Evolutionary conservation across 768 basidiomycete genomes (phyloP), one percentile per base, ranked within the genome.

Genomic region (Suillus hirtellus): DNA sequence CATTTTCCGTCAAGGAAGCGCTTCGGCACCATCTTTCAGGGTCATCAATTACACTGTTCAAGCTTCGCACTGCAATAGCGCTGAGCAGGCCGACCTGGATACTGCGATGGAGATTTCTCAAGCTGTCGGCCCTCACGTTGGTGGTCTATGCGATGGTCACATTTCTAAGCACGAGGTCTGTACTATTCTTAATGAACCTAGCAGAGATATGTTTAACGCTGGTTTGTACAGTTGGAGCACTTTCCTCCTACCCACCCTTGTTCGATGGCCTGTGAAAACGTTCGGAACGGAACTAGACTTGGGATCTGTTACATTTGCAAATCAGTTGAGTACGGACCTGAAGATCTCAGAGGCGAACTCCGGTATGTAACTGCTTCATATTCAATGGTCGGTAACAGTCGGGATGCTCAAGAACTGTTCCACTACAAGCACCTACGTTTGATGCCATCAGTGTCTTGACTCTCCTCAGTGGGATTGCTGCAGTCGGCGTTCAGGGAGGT

Each of bases 381-480:
- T 24, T 1, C 37, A 19, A 37, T 54, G n/a, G 6, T 6, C 38
- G 40, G 10, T 12, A 14, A 40, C 17, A 40, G 24, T 27, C 4
- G 24, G 24, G 37, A 21, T 38, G 14, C 55, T 58, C 38, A 58
- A 40, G 24, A 0, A 11, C 4, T 1, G 27, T 40, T 58, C 15
- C 5, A 58, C 38, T 3, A 17, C 24, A 40, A 27, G 17, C 15
- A 11, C 24, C 38, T 24, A 14, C 14, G 1, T 56, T 56, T 15
- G 4, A 56, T 11, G 17, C 38, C 17, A 17, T 58, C 24, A 17
- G 40, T 27, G 38, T 42, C 24, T 27, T 58, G 38, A 27, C 38
- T 17, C 55, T 58, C 55, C 24, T 58, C 24, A 42, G 55, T 19
- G 55, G 55, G 19, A 17, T 56, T 56, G 8, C 55, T 38, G 55